A percentile compares a stretch with the other conserved stretches of the same genome.
Evolutionary conservation across 169 alveolate species (phyloP).

Genomic region (Cryptosporidium sp.): DNA sequence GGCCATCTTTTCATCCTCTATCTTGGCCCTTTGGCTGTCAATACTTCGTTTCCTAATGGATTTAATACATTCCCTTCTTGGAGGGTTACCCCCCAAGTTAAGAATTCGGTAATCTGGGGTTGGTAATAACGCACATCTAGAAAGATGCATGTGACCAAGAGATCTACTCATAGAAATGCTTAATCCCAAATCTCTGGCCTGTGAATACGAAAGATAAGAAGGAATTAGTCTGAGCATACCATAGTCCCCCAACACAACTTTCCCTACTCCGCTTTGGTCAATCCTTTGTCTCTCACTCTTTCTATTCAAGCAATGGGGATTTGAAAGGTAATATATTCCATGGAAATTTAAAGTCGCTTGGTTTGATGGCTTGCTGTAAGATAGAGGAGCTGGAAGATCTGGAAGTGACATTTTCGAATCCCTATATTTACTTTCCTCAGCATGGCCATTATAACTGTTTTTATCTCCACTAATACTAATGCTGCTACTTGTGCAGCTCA

Average conservation of each 20-base stretch:
- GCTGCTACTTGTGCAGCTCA: neutral
- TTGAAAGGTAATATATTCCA: slow-evolving; percentile 47
- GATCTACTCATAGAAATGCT: slow-evolving; percentile 73
- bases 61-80: slow-evolving; percentile 32
- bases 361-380: neutral
- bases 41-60: slow-evolving; percentile 9
- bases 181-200: slow-evolving; percentile 60
- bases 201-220: slow-evolving; percentile 29
- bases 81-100: slow-evolving; percentile 18
- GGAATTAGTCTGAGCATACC: slow-evolving; percentile 65
- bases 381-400: slow-evolving; percentile 39
- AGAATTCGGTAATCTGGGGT: slow-evolving; percentile 50
- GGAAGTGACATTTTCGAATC: slow-evolving; percentile 5
- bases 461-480: neutral
- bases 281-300: slow-evolving; percentile 64
- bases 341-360: neutral
- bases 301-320: slow-evolving; percentile 43
- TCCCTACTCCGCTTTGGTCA: slow-evolving; percentile 70
- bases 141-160: slow-evolving; percentile 67
- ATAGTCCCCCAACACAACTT: slow-evolving; percentile 51
- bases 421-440: neutral
- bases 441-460: neutral
- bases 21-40: neutral
- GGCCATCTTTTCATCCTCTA: slow-evolving; percentile 50
- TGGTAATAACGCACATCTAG: slow-evolving; percentile 60